Conservation (phyloP, 352 stramenopile species). For the Pythium oligandrum region DNA sequence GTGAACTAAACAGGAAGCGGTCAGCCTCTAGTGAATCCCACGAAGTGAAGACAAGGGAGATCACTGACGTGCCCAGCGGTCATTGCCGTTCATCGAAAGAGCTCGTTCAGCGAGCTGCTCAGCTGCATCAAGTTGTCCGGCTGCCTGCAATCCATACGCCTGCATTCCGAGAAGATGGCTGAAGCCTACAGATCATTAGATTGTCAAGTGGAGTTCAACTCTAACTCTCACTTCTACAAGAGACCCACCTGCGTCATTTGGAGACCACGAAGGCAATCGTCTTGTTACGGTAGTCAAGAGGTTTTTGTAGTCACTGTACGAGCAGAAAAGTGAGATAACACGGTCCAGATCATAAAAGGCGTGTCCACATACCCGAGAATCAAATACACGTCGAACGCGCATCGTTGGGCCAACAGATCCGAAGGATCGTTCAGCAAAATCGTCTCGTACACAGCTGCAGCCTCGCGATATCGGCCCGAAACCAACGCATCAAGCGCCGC, state of each 20-base stretch:
- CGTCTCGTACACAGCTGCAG: slow-evolving; percentile 71
- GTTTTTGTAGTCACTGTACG: slow-evolving; percentile 68
- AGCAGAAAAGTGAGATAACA: background rate
- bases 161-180: slow-evolving; percentile 80
- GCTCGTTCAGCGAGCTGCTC: slow-evolving; percentile 70
- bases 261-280: slow-evolving; percentile 69
- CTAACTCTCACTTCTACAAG: too few species aligned
- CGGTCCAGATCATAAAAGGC: background rate
- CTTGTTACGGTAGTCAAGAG: slow-evolving; percentile 66
- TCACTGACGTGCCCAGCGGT: slow-evolving; percentile 77
- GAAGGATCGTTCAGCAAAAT: slow-evolving; percentile 62
- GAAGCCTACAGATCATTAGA: slow-evolving; percentile 32
- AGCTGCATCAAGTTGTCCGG: slow-evolving; percentile 59
- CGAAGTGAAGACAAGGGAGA: too few species aligned
- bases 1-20: slow-evolving; percentile 39
- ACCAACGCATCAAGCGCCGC: slow-evolving; percentile 65
- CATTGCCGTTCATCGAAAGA: slow-evolving; percentile 82
- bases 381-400: slow-evolving; percentile 72
- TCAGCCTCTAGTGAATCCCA: background rate
- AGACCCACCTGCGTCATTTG: slow-evolving; percentile 42
- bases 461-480: slow-evolving; percentile 58
- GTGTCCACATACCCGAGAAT: slow-evolving; percentile 54
- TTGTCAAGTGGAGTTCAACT: too few species aligned
- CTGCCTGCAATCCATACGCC: slow-evolving; percentile 71
- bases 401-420: slow-evolving; percentile 74